Percentiles rank a stretch among this genome's conserved stretches.
phyloP scores from a whole-genome alignment of 1,139 yeast genomes.

The Saccharomyces hybrid region DNA sequence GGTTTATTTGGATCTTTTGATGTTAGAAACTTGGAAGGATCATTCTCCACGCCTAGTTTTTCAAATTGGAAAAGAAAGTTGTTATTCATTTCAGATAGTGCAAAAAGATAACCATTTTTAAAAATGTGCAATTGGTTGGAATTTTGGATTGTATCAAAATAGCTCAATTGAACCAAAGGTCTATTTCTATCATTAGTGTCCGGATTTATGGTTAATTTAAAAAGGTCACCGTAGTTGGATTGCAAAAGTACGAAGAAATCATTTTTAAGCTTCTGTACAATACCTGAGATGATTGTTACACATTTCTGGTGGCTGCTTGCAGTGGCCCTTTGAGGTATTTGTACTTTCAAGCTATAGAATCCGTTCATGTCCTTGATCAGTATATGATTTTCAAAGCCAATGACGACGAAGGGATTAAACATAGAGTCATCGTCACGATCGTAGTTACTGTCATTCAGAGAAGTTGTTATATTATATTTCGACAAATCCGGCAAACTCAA shows the following conservation, averaged over 20 bases:
- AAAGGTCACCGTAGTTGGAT: constrained; percentile 66
- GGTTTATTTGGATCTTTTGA: constrained; percentile 30
- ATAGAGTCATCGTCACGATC: constrained; percentile 38
- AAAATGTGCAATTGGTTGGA: constrained; percentile 51
- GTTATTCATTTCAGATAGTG: constrained; percentile 55
- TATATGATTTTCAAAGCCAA: constrained; percentile 42
- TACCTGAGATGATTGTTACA: constrained; percentile 42
- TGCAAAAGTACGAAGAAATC: constrained; percentile 70
- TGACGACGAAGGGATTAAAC: constrained; percentile 44
- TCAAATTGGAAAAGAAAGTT: constrained; percentile 70
- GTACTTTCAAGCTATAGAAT: constrained; percentile 33
- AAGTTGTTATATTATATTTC: constrained; percentile 17
- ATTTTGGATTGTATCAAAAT: constrained; percentile 69
- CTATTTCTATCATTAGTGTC: constrained; percentile 34
- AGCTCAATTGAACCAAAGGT: constrained; percentile 41
- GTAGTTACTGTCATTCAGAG: constrained; percentile 4
- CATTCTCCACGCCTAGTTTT: constrained; percentile 54
- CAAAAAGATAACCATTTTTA: constrained; percentile 68
- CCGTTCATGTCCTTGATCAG: constrained; percentile 38
- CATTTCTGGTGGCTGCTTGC: constrained; percentile 10
- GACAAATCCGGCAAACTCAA: constrained; percentile 24
- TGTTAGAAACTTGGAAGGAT: constrained; percentile 29
- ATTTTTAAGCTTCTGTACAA: constrained; percentile 53
- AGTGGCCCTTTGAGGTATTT: constrained; percentile 44
- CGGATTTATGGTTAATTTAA: constrained; percentile 51